Base-by-base conservation (phyloP, 139 green algal genomes). In the Chlamydomonas applanata region DNA sequence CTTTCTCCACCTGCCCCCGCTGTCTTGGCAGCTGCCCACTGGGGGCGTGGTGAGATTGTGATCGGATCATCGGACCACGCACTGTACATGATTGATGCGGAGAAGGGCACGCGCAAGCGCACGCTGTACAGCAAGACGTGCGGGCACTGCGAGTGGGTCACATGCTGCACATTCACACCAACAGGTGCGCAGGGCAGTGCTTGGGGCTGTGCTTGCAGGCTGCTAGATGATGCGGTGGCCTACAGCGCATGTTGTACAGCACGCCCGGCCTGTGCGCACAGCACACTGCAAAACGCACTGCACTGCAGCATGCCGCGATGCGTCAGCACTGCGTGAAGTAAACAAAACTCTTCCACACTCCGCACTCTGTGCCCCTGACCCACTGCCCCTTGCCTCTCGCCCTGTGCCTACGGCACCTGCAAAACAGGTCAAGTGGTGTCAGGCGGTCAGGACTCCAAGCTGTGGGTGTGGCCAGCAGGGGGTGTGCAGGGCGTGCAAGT, bases 131-230 rank as follows among this genome's bases (percentile, higher is more conserved):
- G 33, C 73, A 95, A 90, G 68, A 82, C 74, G 0, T 57, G 40
- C 52, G 89, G 89, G 0, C 91, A 95, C 74, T 82, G 46, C 20
- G 91, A 95, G 84, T 95, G 76, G 79, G 87, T 82, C n/a, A 66
- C 59, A 34, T 66, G 59, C 59, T 66, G 59, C 59, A 66, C 59
- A 4, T 66, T 40, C 59, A 66, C 59, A 40, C n/a, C n/a, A 4
- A 19, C 62, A 69, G 62, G 56, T 75, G 69, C 29, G 33, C 4
- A n/a, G n/a, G n/a, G n/a, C n/a, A n/a, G n/a, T n/a, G 9, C 27
- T 36, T 30, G 49, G 63, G 27, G 30, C 17, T 22, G 14, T 20
- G 19, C 35, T 24, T 60, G 65, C 65, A 35, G 40, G 9, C 65
- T 33, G 9, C n/a, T n/a, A 4, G n/a, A n/a, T n/a, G n/a, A n/a